Evolutionary conservation across 108 stramenopile genomes (phyloP), one percentile per base, ranked within the genome.

Genomic region (Fistulifera pelliculosa): DNA sequence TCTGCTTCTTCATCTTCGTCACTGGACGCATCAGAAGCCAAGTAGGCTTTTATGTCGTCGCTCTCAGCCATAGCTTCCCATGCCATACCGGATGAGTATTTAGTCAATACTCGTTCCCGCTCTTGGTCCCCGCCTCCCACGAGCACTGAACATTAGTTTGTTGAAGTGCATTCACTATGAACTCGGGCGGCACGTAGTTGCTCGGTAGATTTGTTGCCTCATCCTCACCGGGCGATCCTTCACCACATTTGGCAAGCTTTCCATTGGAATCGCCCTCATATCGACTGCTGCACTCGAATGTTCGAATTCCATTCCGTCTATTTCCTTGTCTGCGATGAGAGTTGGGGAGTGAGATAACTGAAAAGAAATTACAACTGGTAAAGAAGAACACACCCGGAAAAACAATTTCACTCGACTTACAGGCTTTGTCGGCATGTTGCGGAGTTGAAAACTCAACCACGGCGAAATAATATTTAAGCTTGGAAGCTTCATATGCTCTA

Each of bases 251-350:
- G 61, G 55, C 1, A 91, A 47, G 22, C 78, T 85, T 27, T 78
- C 75, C 0, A 47, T 38, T 15, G 95, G 94, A 31, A 99, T 72
- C 28, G 91, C 81, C 38, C 98, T 72, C 7, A 99, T 47, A 71
- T 99, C 98, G 24, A 99, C 72, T 25, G 71, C 76, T 12, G 90
- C 79, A 64, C 90, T 83, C 8, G 90, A 90, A 54, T 86, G 81
- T 55, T 95, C 98, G 60, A 96, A 82, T 62, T 99, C 98, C 70
- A 97, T 79, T 18, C 96, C 96, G 62, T 99, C 95, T 0, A 96
- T 81, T 56, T 85, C 81, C 28, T 74, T 59, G 65, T 99, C 31
- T 35, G 8, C 31, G n/a, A n/a, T n/a, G n/a, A n/a, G n/a, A n/a
- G n/a, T n/a, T n/a, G n/a, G n/a, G n/a, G n/a, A n/a, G n/a, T n/a